phyloP scores from a whole-genome alignment of 345 rosid species.

The Citrus glauca region DNA sequence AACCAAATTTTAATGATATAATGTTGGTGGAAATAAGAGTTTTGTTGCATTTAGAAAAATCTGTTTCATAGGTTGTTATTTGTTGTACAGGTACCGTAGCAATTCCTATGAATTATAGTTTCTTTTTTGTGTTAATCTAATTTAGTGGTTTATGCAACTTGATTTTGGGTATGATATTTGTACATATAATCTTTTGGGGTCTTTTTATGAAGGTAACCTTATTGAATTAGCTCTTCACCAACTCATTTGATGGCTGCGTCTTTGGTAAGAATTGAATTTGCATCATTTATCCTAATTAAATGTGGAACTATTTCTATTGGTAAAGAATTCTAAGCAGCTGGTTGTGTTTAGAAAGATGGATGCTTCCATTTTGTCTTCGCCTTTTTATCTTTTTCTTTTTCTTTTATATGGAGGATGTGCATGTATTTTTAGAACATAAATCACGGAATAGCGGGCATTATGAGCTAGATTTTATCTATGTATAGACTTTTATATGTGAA shows the following conservation, averaged over 20 bases:
- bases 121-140: not conserved
- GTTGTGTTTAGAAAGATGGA: not conserved
- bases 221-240: not conserved
- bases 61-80: not conserved
- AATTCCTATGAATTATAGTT: not conserved
- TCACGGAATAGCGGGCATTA: not conserved
- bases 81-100: not conserved
- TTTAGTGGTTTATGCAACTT: not conserved
- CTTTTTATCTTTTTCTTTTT: not conserved
- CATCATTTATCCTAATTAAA: not conserved
- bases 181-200: not conserved
- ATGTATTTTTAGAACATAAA: not conserved
- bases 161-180: not conserved
- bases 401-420: not conserved
- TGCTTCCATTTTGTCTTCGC: not conserved
- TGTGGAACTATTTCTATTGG: not conserved
- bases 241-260: constrained; percentile 5
- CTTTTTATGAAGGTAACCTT: not conserved
- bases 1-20: not conserved
- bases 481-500: not conserved
- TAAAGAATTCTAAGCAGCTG: not conserved
- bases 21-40: not conserved
- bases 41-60: not conserved
- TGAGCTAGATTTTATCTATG: not conserved
- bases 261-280: constrained; percentile 11